Conservation (phyloP, 768 basidiomycete genomes). For the Pleurotus pulmonarius region DNA sequence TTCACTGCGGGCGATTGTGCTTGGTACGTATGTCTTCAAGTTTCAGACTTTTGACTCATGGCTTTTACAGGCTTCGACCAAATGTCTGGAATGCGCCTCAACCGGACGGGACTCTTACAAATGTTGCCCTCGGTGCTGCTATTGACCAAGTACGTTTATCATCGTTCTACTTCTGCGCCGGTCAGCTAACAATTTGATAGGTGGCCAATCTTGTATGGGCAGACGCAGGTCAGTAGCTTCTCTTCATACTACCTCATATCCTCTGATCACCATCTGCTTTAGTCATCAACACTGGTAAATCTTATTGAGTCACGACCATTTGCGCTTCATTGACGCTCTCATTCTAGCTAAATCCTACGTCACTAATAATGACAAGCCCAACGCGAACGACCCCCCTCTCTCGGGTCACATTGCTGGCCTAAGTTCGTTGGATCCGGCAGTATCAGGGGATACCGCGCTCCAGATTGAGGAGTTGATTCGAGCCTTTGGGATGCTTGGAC, state of each 20-base stretch:
- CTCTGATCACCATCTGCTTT: too few relatives aligned
- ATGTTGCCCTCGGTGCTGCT: background rate
- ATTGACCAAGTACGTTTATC: background rate
- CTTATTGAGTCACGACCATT: too few relatives aligned
- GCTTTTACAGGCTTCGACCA: background rate
- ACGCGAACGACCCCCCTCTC: background rate
- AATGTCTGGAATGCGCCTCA: background rate
- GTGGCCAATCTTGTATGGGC: background rate
- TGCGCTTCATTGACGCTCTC: too few relatives aligned
- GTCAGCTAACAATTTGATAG: background rate
- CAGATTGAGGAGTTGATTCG: background rate
- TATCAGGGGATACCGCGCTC: background rate
- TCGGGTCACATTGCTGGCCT: background rate
- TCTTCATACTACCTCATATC: too few relatives aligned
- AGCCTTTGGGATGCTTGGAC: background rate
- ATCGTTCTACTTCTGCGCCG: background rate
- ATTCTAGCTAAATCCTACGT: constrained; percentile 2
- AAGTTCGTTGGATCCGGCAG: background rate
- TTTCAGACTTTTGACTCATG: background rate
- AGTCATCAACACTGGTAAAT: background rate
- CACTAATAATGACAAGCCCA: background rate
- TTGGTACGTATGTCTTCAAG: background rate
- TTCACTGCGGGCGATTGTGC: background rate
- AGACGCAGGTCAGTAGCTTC: background rate
- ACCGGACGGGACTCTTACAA: background rate